phyloP scores from a whole-genome alignment of 257 asterid species.

The Jacaranda copaia region DNA sequence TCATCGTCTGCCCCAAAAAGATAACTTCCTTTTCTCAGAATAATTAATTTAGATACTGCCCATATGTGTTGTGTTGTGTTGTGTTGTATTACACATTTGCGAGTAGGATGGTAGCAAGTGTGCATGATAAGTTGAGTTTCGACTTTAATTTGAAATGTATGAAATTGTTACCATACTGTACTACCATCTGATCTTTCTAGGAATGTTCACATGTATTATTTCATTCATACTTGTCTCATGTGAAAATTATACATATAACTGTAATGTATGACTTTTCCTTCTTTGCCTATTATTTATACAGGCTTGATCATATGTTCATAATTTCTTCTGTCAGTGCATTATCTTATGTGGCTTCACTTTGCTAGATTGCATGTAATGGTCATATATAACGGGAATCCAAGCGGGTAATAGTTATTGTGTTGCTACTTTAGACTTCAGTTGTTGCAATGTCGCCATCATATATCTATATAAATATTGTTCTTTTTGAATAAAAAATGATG shows the following conservation, averaged over 20 bases:
- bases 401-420: constrained; percentile 22
- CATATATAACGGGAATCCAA: neutral
- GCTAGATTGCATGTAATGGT: neutral
- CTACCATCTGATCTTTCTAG: neutral
- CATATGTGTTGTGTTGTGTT: constrained; percentile 28
- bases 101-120: constrained; percentile 29
- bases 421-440: constrained; percentile 35
- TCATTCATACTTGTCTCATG: neutral
- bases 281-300: neutral
- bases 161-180: neutral
- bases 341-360: constrained; percentile 34
- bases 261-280: neutral
- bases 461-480: neutral
- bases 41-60: constrained; percentile 25
- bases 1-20: constrained; percentile 41
- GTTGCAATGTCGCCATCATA: constrained; percentile 44
- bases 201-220: neutral
- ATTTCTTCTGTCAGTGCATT: constrained; percentile 1
- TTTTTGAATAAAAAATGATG: constrained; percentile 8
- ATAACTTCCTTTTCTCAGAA: constrained; percentile 19
- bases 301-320: neutral
- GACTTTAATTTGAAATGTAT: neutral
- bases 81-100: constrained; percentile 32
- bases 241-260: neutral
- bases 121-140: constrained; percentile 29